These are phyloP conservation scores for Podospora didyma DNA, from an alignment of 495 filamentous ascomycete genomes.

Conservation along the genomic window DNA sequence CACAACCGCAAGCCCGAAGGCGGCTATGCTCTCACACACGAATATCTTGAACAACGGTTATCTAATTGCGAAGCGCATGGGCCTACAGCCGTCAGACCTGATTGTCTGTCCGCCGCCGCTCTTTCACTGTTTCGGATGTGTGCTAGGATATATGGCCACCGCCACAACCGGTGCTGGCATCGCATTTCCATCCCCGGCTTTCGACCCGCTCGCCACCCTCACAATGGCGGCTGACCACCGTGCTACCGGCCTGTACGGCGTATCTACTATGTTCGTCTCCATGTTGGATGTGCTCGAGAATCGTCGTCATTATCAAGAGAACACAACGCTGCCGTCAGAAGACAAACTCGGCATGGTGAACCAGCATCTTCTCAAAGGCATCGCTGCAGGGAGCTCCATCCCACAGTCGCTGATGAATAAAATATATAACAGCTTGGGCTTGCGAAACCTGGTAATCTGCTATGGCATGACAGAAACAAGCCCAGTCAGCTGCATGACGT, in stretches of 20 bases:
- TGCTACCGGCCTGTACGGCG: conserved; percentile 86
- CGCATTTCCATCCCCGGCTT: conserved; percentile 83
- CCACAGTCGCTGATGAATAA: conserved; percentile 81
- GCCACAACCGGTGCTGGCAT: conserved; percentile 82
- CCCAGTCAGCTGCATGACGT: conserved; percentile 89
- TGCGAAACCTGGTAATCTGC: conserved; percentile 87
- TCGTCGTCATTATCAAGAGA: conserved; percentile 42
- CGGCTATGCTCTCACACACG: conserved; percentile 79
- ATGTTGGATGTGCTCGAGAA: conserved; percentile 74
- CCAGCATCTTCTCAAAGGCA: conserved; percentile 63
- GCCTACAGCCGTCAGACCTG: conserved; percentile 54
- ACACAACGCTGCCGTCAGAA: too few species aligned
- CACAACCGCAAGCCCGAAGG: conserved; percentile 86
- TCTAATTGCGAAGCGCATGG: conserved; percentile 66
- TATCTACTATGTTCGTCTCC: conserved; percentile 95
- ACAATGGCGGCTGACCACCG: conserved; percentile 66
- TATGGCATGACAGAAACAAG: conserved; percentile 99
- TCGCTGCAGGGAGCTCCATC: conserved; percentile 83
- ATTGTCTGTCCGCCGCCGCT: conserved; percentile 68
- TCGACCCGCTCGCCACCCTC: conserved; percentile 73
- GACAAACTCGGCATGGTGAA: too few species aligned
- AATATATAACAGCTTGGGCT: conserved; percentile 69
- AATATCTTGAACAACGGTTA: conserved; percentile 80
- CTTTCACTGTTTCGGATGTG: conserved; percentile 82
- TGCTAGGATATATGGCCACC: conserved; percentile 92